Conservation (phyloP, 768 basidiomycete genomes). For the Amylocystis lapponica region DNA sequence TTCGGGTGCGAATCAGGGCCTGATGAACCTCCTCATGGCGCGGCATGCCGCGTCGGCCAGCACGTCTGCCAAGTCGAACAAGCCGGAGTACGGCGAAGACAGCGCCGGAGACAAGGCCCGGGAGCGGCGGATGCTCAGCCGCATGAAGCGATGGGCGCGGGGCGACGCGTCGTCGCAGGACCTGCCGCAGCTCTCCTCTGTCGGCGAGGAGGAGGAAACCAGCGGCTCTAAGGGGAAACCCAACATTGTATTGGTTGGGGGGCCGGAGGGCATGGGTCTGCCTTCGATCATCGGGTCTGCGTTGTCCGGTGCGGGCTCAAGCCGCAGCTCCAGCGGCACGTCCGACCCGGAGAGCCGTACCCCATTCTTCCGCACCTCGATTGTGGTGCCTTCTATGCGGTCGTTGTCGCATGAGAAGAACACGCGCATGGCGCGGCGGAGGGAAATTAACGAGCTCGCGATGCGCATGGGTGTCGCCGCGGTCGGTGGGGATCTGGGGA, state of each 20-base stretch:
- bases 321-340: slow-evolving; percentile 11
- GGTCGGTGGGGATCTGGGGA: slow-evolving; percentile 61
- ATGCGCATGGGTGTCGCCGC: slow-evolving; percentile 81
- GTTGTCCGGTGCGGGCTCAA: slow-evolving; percentile 5
- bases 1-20: slow-evolving; percentile 25
- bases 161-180: slow-evolving; percentile 51
- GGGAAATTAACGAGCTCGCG: slow-evolving; percentile 74
- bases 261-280: slow-evolving; percentile 31
- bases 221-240: slow-evolving; percentile 8
- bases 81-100: slow-evolving; percentile 61
- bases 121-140: slow-evolving; percentile 65
- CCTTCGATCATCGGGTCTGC: slow-evolving; percentile 29
- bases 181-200: slow-evolving; percentile 44
- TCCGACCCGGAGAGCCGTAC: slow-evolving; percentile 22
- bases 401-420: slow-evolving; percentile 48
- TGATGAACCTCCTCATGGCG: slow-evolving; percentile 43
- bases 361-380: slow-evolving; percentile 62
- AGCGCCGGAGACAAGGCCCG: slow-evolving; percentile 59
- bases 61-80: slow-evolving; percentile 30
- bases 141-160: slow-evolving; percentile 71
- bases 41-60: slow-evolving; percentile 30
- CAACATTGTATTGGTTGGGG: slow-evolving; percentile 45
- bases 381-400: slow-evolving; percentile 60
- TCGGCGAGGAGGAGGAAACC: slow-evolving; percentile 35
- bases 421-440: slow-evolving; percentile 54